Evolutionary conservation across 2,329 filamentous ascomycete species (phyloP).

Genomic region (Stemphylium beticola): DNA sequence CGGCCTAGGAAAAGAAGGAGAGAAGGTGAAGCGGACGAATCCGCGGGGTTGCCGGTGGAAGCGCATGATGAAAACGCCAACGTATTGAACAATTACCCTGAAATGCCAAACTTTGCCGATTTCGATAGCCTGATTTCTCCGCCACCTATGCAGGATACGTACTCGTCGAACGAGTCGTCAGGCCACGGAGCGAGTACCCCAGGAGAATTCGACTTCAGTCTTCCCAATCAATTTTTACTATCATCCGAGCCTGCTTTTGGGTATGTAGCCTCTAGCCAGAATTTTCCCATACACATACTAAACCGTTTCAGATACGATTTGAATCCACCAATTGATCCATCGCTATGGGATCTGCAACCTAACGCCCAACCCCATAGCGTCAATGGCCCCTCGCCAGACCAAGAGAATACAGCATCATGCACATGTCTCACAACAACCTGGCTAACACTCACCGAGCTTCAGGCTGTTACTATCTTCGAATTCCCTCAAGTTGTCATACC

Average conservation of each 20-base stretch:
- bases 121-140: conserved; percentile 21
- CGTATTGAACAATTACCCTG: conserved; percentile 4
- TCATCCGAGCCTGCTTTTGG: conserved; percentile 11
- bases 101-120: conserved; percentile 11
- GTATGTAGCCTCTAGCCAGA: conserved; percentile 15
- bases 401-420: conserved; percentile 38
- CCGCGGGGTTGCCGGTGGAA: background rate
- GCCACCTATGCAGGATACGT: conserved; percentile 11
- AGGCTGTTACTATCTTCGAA: conserved; percentile 44
- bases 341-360: conserved; percentile 29
- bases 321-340: conserved; percentile 32
- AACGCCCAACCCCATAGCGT: background rate
- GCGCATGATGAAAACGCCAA: conserved; percentile 2
- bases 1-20: conserved; percentile 56
- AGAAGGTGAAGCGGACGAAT: conserved; percentile 28
- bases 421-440: conserved; percentile 56
- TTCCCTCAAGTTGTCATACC: conserved; percentile 54
- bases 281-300: background rate
- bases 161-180: conserved; percentile 3
- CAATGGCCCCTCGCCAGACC: conserved; percentile 1
- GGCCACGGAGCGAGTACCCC: conserved; percentile 7
- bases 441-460: conserved; percentile 52
- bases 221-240: conserved; percentile 8
- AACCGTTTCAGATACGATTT: conserved; percentile 15
- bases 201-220: conserved; percentile 10